Percentiles rank a stretch among this genome's conserved stretches.
phyloP scores from a whole-genome alignment of 352 stramenopile species.

The Pythium grandisporangium region DNA sequence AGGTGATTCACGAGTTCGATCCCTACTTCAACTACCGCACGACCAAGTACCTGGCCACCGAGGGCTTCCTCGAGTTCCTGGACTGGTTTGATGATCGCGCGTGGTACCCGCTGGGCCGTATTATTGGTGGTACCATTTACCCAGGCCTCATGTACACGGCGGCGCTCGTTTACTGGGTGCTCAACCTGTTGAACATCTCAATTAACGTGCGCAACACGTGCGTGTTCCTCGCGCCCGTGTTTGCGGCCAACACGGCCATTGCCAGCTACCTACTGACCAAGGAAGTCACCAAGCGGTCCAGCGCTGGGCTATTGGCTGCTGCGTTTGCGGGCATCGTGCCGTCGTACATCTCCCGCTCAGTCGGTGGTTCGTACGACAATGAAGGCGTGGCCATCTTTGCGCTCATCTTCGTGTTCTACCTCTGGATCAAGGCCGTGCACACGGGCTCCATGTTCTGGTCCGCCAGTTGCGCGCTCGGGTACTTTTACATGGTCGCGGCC shows the following conservation, averaged over 20 bases:
- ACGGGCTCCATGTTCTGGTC: conserved; percentile 86
- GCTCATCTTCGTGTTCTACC: conserved; percentile 96
- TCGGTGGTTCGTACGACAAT: conserved; percentile 98
- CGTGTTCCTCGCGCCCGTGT: conserved; percentile 88
- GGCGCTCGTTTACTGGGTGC: conserved; percentile 81
- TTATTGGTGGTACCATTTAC: conserved; percentile 92
- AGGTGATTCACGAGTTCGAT: conserved; percentile 89
- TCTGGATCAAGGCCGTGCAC: conserved; percentile 93
- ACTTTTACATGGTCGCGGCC: conserved; percentile 97
- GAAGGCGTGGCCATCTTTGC: conserved; percentile 97
- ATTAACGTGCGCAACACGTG: conserved; percentile 91
- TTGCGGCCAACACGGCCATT: conserved; percentile 84
- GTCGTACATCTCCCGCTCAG: conserved; percentile 94
- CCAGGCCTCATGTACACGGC: conserved; percentile 89
- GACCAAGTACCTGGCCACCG: conserved; percentile 93
- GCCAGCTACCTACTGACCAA: conserved; percentile 88
- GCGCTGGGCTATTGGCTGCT: conserved; percentile 84
- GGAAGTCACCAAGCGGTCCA: conserved; percentile 84
- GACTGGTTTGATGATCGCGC: conserved; percentile 97
- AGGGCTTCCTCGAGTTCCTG: conserved; percentile 95
- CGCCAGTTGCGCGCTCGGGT: conserved; percentile 81
- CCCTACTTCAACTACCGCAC: conserved; percentile 99
- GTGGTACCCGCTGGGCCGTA: conserved; percentile 91
- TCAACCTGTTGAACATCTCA: conserved; percentile 88
- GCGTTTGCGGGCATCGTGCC: conserved; percentile 96